phyloP scores from a whole-genome alignment of 1,284 basidiomycete species.

The Ceratobasidium sp. region DNA sequence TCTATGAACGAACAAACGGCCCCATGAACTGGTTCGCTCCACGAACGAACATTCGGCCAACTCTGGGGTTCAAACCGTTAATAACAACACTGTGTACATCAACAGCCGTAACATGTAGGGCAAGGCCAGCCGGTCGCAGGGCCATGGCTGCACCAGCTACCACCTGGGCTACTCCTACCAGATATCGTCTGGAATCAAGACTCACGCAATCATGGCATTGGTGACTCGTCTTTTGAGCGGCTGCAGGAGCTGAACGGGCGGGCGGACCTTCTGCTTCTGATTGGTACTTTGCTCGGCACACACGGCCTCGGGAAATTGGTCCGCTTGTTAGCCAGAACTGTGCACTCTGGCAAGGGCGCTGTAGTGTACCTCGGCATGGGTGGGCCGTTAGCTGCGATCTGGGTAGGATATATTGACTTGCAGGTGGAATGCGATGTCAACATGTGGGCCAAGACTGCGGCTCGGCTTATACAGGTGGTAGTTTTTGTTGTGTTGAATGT shows the following conservation, averaged over 20 bases:
- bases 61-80: neutral
- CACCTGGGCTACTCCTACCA: neutral
- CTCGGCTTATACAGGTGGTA: neutral
- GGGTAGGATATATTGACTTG: conserved; percentile 6
- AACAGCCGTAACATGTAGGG: no score
- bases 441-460: neutral
- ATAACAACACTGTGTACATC: conserved; percentile 26
- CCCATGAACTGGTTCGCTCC: neutral
- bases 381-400: neutral
- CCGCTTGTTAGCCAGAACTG: neutral
- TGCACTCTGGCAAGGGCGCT: neutral
- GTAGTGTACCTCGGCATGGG: neutral
- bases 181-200: conserved; percentile 4
- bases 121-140: neutral
- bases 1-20: neutral
- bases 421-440: neutral
- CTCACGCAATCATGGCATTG: neutral
- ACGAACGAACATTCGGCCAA: neutral
- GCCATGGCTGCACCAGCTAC: neutral
- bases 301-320: conserved; percentile 10
- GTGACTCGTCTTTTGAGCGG: neutral
- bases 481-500: no score
- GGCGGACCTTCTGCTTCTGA: conserved; percentile 1
- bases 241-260: neutral
- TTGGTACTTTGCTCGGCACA: conserved; percentile 16